Base-by-base conservation (phyloP, 176 grass and related monocot species). In the Juncus inflexus region DNA sequence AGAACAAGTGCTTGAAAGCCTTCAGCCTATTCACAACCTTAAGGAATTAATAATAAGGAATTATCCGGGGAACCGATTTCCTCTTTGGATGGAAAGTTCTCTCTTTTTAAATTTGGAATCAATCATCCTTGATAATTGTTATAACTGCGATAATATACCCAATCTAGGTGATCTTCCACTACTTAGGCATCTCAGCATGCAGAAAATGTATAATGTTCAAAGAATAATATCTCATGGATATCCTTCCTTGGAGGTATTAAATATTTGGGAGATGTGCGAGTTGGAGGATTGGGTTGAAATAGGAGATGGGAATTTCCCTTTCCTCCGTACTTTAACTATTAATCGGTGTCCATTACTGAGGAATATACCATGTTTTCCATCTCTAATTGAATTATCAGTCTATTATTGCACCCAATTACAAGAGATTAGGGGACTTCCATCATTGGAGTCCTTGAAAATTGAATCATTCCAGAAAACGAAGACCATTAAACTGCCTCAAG, bases 231-330 rank as follows among this genome's bases (percentile, higher is more conserved):
- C 70, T 52, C 12, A 67, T 57, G 49, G 66, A 43, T 83, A 61
- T 11, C 59, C 52, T 45, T 72, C 74, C 3, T 57, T 83, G 19
- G 49, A 64, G 39, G 10, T 10, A 41, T 42, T 70, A 62, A 78
- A 37, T 62, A 56, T 84, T 45, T 75, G 75, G 69, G 74, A 68
- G 35, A 74, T 83, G 69, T 78, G 78, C 41, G 75, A 69, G 37
- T 64, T 66, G 81, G 68, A 66, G 7, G 47, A 66, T 4, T 78
- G 74, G 81, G n/a, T 42, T 54, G 57, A 62, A 47, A 35, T 57
- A 64, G 16, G 12, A 47, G 74, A 74, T 12, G 36, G 37, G 15
- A 60, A 67, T 40, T 83, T 78, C 28, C 81, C 69, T 40, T 0
- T 3, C 15, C 75, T 83, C 12, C 56, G 9, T 35, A 61, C 16